These are phyloP conservation scores for Lichtheimia ornata DNA, from an alignment of 371 early-diverging fungal species.

Conservation along the genomic window DNA sequence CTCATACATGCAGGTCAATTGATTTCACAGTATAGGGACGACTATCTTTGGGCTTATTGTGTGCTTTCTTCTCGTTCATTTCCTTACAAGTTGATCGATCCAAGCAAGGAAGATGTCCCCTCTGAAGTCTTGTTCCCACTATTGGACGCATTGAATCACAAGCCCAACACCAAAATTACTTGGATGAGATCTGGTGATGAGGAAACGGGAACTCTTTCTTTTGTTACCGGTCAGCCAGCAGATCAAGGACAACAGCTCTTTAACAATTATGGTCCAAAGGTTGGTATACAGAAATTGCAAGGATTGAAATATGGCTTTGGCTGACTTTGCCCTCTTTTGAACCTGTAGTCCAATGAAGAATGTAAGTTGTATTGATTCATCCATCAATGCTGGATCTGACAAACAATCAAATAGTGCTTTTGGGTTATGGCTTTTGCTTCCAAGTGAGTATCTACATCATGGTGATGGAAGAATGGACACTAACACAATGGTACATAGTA, in stretches of 20 bases:
- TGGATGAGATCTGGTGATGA: slow-evolving; percentile 42
- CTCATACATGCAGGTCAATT: background rate
- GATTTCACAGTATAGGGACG: slow-evolving; percentile 40
- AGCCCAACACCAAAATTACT: slow-evolving; percentile 51
- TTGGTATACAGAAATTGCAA: slow-evolving; percentile 8
- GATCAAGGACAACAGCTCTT: slow-evolving; percentile 50
- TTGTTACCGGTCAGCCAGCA: slow-evolving; percentile 36
- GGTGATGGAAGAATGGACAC: background rate
- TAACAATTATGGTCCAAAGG: slow-evolving; percentile 75
- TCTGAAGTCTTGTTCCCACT: slow-evolving; percentile 58
- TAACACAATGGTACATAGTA: slow-evolving; percentile 20
- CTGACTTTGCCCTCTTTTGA: background rate
- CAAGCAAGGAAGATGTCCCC: slow-evolving; percentile 16
- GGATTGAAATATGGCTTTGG: background rate
- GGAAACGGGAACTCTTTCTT: slow-evolving; percentile 32
- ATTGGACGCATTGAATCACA: slow-evolving; percentile 61
- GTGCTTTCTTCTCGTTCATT: slow-evolving; percentile 64
- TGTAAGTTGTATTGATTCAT: slow-evolving; percentile 45
- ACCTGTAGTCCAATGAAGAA: slow-evolving; percentile 68
- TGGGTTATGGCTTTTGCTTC: slow-evolving; percentile 69
- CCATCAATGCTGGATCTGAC: background rate
- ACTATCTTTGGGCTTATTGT: slow-evolving; percentile 62
- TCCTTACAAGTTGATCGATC: slow-evolving; percentile 52
- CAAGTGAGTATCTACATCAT: slow-evolving; percentile 20
- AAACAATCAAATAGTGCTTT: slow-evolving; percentile 30